Evolutionary conservation across 768 basidiomycete species (phyloP).

Genomic region (Termitomyces sp.): DNA sequence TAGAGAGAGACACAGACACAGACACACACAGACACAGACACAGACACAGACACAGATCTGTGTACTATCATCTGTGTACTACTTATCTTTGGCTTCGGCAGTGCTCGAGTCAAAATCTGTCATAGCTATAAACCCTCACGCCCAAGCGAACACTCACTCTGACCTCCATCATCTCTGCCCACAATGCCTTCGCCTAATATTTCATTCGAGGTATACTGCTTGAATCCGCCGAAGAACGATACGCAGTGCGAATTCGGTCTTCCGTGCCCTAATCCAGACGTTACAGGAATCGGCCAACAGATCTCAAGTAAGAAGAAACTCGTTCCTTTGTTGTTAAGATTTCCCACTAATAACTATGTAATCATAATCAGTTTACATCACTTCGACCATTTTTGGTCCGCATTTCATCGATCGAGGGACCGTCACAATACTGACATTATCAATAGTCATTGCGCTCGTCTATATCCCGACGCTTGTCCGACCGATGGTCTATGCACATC

Average conservation of each 20-base stretch:
- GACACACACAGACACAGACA: too few relatives aligned
- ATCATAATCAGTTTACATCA: background rate
- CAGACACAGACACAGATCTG: too few relatives aligned
- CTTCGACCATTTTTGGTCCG: background rate
- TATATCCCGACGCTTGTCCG: background rate
- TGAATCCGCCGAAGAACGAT: background rate
- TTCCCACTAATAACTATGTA: background rate
- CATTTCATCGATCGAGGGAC: background rate
- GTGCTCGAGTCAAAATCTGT: too few relatives aligned
- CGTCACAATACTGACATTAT: background rate
- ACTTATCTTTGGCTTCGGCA: too few relatives aligned
- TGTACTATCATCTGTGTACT: too few relatives aligned
- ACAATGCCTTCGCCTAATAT: background rate
- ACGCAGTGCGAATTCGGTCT: background rate
- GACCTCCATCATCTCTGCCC: background rate
- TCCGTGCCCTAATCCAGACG: conserved; percentile 4
- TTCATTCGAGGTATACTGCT: background rate
- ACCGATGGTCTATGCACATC: conserved; percentile 1
- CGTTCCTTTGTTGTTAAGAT: background rate
- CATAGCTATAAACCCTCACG: too few relatives aligned
- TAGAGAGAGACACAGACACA: too few relatives aligned
- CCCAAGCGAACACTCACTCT: too few relatives aligned
- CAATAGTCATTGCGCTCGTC: background rate
- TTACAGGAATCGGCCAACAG: conserved; percentile 5
- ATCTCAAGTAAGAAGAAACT: background rate